A percentile compares a stretch with the other conserved stretches of the same genome.
These are phyloP conservation scores for Elsinoe batatas DNA, from an alignment of 2,329 filamentous ascomycete species.

Conservation along the genomic window DNA sequence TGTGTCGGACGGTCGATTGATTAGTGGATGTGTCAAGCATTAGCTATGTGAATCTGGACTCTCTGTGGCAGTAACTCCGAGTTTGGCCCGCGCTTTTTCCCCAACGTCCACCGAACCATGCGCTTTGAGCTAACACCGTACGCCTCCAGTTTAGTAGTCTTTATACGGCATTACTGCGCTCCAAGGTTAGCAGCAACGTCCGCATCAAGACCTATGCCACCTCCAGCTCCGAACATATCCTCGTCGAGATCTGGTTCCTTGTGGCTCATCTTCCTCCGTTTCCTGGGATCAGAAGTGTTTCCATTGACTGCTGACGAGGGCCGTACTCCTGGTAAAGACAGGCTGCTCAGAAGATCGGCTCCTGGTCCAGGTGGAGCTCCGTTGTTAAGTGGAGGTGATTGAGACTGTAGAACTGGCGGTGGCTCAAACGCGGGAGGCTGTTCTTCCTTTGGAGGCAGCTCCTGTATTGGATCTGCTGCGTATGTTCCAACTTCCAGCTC, in stretches of 20 bases:
- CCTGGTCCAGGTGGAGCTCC: constrained; percentile 10
- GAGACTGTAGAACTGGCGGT: constrained; percentile 17
- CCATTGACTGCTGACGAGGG: constrained; percentile 19
- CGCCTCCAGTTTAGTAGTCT: no score
- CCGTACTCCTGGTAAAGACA: constrained; percentile 20
- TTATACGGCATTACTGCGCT: neutral
- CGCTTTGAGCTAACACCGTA: no score
- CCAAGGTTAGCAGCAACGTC: constrained; percentile 17
- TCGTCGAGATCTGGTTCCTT: constrained; percentile 21
- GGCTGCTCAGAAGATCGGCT: constrained; percentile 22
- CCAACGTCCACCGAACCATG: no score
- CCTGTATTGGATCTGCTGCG: constrained; percentile 17
- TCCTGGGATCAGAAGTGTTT: constrained; percentile 23
- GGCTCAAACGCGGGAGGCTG: constrained; percentile 23
- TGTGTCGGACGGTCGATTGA: no score
- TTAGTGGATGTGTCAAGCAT: no score
- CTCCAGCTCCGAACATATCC: constrained; percentile 22
- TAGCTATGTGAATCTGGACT: no score
- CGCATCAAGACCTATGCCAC: constrained; percentile 15
- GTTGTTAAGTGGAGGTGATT: neutral
- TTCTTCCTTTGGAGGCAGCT: constrained; percentile 23
- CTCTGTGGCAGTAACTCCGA: no score
- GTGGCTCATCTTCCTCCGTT: constrained; percentile 29
- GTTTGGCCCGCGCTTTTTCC: no score
- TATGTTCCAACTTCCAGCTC: constrained; percentile 16